Conservation (phyloP, 805 yeast genomes). For the Monosporozyma siamensis region DNA sequence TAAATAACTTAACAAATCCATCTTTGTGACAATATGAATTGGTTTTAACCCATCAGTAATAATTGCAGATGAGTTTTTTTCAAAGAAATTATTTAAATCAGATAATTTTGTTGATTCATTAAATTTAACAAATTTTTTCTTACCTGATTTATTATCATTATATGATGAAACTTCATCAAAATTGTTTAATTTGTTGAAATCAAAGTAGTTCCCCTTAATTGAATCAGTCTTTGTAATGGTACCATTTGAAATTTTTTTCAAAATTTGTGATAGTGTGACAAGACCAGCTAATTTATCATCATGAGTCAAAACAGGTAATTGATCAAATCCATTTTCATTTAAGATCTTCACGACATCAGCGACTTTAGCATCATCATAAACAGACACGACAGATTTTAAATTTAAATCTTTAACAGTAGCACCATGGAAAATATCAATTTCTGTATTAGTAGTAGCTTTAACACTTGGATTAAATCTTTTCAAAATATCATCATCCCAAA, state of each 20-base stretch:
- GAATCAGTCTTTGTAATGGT: slow-evolving; percentile 47
- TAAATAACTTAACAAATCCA: slow-evolving; percentile 57
- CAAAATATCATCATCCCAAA: slow-evolving; percentile 47
- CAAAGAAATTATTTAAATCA: slow-evolving; percentile 70
- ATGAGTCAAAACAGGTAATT: slow-evolving; percentile 59
- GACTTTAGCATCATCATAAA: slow-evolving; percentile 48
- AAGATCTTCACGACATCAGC: slow-evolving; percentile 58
- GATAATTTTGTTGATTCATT: slow-evolving; percentile 55
- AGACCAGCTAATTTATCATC: slow-evolving; percentile 62
- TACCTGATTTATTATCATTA: slow-evolving; percentile 51
- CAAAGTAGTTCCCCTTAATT: slow-evolving; percentile 44
- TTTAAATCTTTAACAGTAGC: slow-evolving; percentile 61
- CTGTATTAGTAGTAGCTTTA: slow-evolving; percentile 19
- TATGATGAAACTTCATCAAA: slow-evolving; percentile 49
- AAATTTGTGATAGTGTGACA: slow-evolving; percentile 63
- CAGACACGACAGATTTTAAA: slow-evolving; percentile 74
- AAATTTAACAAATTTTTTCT: slow-evolving; percentile 58
- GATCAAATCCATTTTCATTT: slow-evolving; percentile 74
- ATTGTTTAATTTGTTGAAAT: slow-evolving; percentile 64
- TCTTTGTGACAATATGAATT: slow-evolving; percentile 78
- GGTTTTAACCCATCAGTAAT: slow-evolving; percentile 72
- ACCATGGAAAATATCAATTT: slow-evolving; percentile 38
- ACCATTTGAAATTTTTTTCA: slow-evolving; percentile 57
- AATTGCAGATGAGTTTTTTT: slow-evolving; percentile 75
- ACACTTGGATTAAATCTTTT: slow-evolving; percentile 24